A percentile compares a stretch with the other conserved stretches of the same genome.
Conservation (phyloP, 1,284 basidiomycete genomes). For the Ustilago cynodontis region DNA sequence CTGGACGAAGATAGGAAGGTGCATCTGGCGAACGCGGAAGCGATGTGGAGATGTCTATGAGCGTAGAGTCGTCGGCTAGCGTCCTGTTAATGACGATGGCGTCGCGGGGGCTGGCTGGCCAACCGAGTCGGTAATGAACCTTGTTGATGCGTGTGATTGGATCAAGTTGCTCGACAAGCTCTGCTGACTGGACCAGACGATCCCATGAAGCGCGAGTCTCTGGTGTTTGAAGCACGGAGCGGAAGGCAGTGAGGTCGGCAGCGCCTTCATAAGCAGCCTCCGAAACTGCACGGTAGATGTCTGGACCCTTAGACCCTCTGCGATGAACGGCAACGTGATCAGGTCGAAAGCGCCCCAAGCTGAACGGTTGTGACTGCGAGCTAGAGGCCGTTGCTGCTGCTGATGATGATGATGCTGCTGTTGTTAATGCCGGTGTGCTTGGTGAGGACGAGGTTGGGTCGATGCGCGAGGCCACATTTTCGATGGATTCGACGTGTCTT, state of each 20-base stretch:
- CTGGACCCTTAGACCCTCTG: conserved; percentile 74
- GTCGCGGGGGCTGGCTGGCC: conserved; percentile 84
- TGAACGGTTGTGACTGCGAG: conserved; percentile 24
- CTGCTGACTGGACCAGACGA: conserved; percentile 86
- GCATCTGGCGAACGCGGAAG: conserved; percentile 91
- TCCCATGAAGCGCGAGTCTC: conserved; percentile 83
- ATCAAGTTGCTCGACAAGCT: conserved; percentile 87
- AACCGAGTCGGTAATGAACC: conserved; percentile 91
- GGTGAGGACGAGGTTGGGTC: conserved; percentile 13
- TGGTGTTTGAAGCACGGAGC: conserved; percentile 83
- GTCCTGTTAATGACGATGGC: conserved; percentile 51
- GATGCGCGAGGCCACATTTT: conserved; percentile 20
- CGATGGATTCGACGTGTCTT: conserved; percentile 38
- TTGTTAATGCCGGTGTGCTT: background rate
- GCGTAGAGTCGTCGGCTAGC: conserved; percentile 72
- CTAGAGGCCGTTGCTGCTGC: conserved; percentile 3
- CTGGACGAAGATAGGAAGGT: conserved; percentile 90
- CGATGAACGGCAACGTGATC: conserved; percentile 72
- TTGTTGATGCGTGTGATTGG: conserved; percentile 85
- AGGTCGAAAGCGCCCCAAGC: conserved; percentile 58
- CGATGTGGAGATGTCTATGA: conserved; percentile 95
- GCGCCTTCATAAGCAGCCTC: conserved; percentile 79
- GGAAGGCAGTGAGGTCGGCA: conserved; percentile 81
- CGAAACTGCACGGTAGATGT: conserved; percentile 84
- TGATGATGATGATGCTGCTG: background rate